Conservation (phyloP, 1,284 basidiomycete genomes). For the Malassezia psittaci region DNA sequence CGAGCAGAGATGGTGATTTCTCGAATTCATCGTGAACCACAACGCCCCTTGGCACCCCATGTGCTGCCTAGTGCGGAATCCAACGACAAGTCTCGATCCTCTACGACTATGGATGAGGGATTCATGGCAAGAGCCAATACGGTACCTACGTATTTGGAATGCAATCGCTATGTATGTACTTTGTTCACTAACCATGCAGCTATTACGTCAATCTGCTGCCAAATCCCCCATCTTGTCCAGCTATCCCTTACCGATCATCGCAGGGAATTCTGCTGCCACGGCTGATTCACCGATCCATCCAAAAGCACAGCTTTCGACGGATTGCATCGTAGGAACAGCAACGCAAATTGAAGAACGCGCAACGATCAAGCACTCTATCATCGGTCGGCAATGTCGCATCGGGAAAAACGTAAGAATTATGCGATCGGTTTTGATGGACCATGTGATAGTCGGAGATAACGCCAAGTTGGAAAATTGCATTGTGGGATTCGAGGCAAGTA, state of each 20-base stretch:
- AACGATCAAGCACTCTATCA: constrained; percentile 73
- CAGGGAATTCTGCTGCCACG: constrained; percentile 16
- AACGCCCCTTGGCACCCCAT: constrained; percentile 4
- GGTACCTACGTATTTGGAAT: constrained; percentile 68
- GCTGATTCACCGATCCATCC: constrained; percentile 53
- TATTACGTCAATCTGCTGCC: constrained; percentile 13
- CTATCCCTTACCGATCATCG: constrained; percentile 48
- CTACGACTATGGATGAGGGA: constrained; percentile 48
- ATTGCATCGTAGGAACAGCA: constrained; percentile 70
- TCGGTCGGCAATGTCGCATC: constrained; percentile 78
- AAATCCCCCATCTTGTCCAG: constrained; percentile 6
- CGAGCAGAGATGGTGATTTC: constrained; percentile 11
- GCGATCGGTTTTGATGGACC: constrained; percentile 80
- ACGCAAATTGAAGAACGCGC: constrained; percentile 73
- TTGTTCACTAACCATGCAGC: neutral
- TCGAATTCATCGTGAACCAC: constrained; percentile 7
- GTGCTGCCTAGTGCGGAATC: constrained; percentile 14
- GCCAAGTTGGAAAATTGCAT: constrained; percentile 83
- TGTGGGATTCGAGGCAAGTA: constrained; percentile 66
- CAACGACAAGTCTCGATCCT: constrained; percentile 2
- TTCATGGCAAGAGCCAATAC: constrained; percentile 70
- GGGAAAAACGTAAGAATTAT: constrained; percentile 74
- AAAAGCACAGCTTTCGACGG: constrained; percentile 72
- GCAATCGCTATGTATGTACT: constrained; percentile 57
- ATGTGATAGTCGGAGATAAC: constrained; percentile 75